Percentiles rank a stretch among this genome's conserved stretches.
Evolutionary conservation across 2,329 filamentous ascomycete species (phyloP).

Genomic region (Mariannaea sp.): DNA sequence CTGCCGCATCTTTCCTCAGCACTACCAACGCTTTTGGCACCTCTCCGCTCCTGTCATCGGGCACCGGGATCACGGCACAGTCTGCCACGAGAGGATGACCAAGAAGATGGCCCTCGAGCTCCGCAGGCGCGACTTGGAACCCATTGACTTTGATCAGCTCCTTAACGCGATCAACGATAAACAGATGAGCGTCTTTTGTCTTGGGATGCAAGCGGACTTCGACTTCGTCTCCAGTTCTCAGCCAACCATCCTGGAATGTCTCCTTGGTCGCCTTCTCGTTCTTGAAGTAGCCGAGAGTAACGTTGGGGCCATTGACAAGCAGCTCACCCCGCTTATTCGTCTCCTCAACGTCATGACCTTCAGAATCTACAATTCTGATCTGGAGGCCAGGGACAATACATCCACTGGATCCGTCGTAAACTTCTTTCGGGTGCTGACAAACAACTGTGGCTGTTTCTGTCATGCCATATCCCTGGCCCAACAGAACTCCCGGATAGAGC

Average conservation of each 20-base stretch:
- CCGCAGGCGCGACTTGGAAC: background rate
- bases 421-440: background rate
- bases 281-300: background rate
- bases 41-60: background rate
- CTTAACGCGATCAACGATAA: background rate
- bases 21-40: background rate
- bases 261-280: background rate
- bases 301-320: background rate
- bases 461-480: slow-evolving; percentile 2
- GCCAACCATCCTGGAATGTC: background rate
- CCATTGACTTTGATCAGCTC: background rate
- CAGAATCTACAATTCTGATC: background rate
- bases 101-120: background rate
- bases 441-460: background rate
- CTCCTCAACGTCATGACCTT: background rate
- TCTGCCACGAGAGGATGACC: background rate
- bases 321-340: background rate
- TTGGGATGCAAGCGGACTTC: background rate
- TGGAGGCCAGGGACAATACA: background rate
- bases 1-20: background rate
- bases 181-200: background rate
- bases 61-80: background rate
- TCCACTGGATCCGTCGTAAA: background rate
- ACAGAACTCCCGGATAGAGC: background rate
- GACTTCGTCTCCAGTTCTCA: background rate